These are phyloP conservation scores for Eucalyptus viminalis DNA, from an alignment of 345 rosid genomes.

Conservation along the genomic window DNA sequence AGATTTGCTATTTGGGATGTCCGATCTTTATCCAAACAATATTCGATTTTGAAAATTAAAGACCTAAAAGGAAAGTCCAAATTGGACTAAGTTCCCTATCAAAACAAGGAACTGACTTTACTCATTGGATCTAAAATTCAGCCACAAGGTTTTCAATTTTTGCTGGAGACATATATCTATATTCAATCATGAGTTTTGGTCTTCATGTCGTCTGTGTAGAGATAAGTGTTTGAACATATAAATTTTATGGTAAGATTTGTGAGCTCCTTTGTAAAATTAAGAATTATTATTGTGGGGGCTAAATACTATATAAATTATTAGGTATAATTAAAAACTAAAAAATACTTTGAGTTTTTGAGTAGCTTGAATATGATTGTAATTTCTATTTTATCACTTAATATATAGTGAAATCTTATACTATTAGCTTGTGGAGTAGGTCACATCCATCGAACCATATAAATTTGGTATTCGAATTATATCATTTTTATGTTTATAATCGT, in stretches of 20 bases:
- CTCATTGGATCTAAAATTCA: neutral
- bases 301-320: no score
- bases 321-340: no score
- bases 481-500: neutral
- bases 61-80: neutral
- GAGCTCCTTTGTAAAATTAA: no score
- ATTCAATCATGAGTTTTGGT: neutral
- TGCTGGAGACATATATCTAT: neutral
- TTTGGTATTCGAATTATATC: neutral
- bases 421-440: accelerated
- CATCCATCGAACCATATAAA: neutral
- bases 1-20: neutral
- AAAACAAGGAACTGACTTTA: neutral
- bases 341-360: no score
- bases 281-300: neutral
- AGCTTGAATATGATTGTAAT: neutral
- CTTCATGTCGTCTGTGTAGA: neutral
- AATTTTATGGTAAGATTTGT: neutral
- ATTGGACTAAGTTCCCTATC: neutral
- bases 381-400: accelerated
- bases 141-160: neutral
- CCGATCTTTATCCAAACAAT: neutral
- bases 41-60: neutral
- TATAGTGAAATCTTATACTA: neutral
- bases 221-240: neutral